These are phyloP conservation scores for Rhodotorula glutinis DNA, from an alignment of 1,284 basidiomycete species.

Conservation along the genomic window DNA sequence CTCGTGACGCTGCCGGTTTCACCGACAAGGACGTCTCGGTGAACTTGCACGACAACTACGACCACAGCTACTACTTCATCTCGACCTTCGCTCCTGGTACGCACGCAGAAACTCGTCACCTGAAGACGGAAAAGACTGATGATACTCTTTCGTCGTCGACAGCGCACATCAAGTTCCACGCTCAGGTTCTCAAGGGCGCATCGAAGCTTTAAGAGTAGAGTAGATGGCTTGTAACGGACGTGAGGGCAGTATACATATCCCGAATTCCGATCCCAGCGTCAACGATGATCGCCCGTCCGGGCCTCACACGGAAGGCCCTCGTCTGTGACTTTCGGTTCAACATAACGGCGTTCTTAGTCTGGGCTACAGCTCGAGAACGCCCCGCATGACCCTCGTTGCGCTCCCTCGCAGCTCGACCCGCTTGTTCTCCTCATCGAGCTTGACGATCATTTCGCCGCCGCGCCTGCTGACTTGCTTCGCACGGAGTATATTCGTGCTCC, in stretches of 20 bases:
- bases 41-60: slow-evolving; percentile 76
- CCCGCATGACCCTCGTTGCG: slow-evolving; percentile 26
- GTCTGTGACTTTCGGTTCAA: too few relatives aligned
- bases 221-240: too few relatives aligned
- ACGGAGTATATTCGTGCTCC: slow-evolving; percentile 44
- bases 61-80: slow-evolving; percentile 82
- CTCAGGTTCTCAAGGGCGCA: slow-evolving; percentile 51
- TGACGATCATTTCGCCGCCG: slow-evolving; percentile 54
- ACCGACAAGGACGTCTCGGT: slow-evolving; percentile 74
- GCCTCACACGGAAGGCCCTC: too few relatives aligned
- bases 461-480: slow-evolving; percentile 56
- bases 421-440: slow-evolving; percentile 48
- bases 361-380: slow-evolving; percentile 31
- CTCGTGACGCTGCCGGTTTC: slow-evolving; percentile 68
- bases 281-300: not conserved
- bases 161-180: slow-evolving; percentile 54
- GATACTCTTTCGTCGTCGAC: slow-evolving; percentile 43
- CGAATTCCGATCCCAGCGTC: not conserved
- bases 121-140: too few relatives aligned
- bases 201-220: not conserved
- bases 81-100: slow-evolving; percentile 58
- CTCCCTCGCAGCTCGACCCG: slow-evolving; percentile 18
- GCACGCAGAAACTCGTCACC: not conserved
- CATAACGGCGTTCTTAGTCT: too few relatives aligned
- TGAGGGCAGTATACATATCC: not conserved